Percentiles rank a stretch among this genome's conserved stretches.
Conservation (phyloP, 352 stramenopile genomes). For the Aphanomyces invadans region DNA sequence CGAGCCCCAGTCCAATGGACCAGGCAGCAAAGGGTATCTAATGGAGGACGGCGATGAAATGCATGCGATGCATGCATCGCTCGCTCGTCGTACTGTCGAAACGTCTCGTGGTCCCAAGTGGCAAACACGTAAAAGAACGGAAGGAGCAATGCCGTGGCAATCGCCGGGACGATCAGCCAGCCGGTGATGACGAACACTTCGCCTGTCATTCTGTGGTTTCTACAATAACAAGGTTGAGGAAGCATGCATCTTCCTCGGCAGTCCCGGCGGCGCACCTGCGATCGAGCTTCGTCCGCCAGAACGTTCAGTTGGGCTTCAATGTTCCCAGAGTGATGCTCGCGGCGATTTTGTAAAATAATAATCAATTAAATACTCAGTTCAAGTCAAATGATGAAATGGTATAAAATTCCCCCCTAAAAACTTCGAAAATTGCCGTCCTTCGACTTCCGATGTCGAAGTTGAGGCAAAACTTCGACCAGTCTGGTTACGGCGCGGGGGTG, state of each 20-base stretch:
- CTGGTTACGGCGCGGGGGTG: not conserved
- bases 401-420: not conserved
- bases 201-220: not conserved
- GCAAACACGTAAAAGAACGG: conserved; percentile 58
- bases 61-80: too few relatives aligned
- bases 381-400: not conserved
- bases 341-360: not conserved
- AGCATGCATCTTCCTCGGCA: not conserved
- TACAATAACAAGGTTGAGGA: too few relatives aligned
- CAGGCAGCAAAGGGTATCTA: conserved; percentile 52
- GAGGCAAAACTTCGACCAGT: not conserved
- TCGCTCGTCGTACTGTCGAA: conserved; percentile 36
- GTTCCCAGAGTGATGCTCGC: not conserved
- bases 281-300: not conserved
- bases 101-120: conserved; percentile 75
- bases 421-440: not conserved
- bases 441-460: not conserved
- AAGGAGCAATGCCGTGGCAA: conserved; percentile 43
- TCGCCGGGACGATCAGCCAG: conserved; percentile 34
- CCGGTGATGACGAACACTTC: not conserved
- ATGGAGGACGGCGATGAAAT: not conserved
- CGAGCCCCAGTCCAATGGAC: conserved; percentile 61
- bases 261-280: not conserved
- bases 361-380: not conserved
- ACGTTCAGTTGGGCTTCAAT: not conserved